phyloP scores from a whole-genome alignment of 805 yeast species.

The Metschnikowia gelsemii region DNA sequence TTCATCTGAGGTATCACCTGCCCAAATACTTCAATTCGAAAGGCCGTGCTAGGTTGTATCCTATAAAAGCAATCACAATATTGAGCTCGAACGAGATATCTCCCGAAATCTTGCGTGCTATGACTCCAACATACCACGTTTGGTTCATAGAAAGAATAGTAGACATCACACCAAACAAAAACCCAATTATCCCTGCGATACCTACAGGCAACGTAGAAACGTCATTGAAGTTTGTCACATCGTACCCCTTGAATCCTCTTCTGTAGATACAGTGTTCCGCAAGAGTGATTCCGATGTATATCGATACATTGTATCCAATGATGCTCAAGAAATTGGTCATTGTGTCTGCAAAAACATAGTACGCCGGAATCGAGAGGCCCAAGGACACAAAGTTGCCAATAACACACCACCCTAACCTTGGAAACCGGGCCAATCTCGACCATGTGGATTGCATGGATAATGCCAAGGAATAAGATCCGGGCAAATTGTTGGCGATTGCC shows the following conservation, averaged over 20 bases:
- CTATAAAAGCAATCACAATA: constrained; percentile 29
- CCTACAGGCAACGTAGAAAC: constrained; percentile 29
- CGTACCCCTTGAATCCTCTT: constrained; percentile 28
- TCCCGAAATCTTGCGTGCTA: constrained; percentile 28
- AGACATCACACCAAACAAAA: constrained; percentile 32
- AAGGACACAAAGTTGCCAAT: constrained; percentile 32
- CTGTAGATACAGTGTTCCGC: constrained; percentile 33
- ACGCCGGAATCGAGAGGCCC: constrained; percentile 36
- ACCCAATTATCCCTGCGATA: constrained; percentile 31
- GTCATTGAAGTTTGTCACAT: constrained; percentile 27
- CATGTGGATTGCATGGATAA: constrained; percentile 33
- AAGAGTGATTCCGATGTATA: constrained; percentile 31
- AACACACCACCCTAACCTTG: constrained; percentile 37
- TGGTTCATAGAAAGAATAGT: constrained; percentile 35
- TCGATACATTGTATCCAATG: constrained; percentile 33
- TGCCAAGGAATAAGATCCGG: constrained; percentile 34
- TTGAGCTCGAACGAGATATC: constrained; percentile 34
- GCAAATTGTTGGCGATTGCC: constrained; percentile 34
- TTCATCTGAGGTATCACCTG: neutral
- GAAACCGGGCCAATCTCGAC: constrained; percentile 31
- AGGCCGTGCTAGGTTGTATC: constrained; percentile 29
- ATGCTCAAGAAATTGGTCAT: constrained; percentile 35
- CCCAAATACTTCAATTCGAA: constrained; percentile 30
- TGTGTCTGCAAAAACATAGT: constrained; percentile 30
- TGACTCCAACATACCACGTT: constrained; percentile 35